phyloP scores from a whole-genome alignment of 164 flowering plant genomes.

The Stephania japonica region DNA sequence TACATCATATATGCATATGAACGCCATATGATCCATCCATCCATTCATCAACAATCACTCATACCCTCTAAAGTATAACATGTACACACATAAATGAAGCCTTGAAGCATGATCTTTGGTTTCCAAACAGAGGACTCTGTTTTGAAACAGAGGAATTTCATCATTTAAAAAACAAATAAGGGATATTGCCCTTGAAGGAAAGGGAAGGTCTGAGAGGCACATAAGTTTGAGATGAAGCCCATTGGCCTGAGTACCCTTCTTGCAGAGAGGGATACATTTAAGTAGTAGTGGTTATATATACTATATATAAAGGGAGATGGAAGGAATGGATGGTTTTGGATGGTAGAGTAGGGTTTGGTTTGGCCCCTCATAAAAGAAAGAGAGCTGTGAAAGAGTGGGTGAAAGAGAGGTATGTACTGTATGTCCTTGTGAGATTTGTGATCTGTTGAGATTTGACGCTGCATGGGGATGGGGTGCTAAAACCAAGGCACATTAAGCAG shows the following conservation, averaged over 20 bases:
- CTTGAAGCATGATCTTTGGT: slow-evolving; percentile 1
- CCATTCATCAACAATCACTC: background rate
- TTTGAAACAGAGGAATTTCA: background rate
- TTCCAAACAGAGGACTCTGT: slow-evolving; percentile 5
- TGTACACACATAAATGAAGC: background rate
- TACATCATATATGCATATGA: background rate
- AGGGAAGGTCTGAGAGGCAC: background rate
- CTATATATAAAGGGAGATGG: background rate
- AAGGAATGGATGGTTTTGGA: background rate
- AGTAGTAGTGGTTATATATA: background rate
- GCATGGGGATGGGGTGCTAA: background rate
- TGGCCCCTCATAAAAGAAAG: background rate
- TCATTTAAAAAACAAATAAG: background rate
- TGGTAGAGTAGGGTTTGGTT: background rate
- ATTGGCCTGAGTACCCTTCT: background rate
- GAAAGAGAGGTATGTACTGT: background rate
- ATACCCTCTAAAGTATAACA: slow-evolving; percentile 3
- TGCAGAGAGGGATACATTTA: background rate
- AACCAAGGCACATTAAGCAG: background rate
- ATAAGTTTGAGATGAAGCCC: background rate
- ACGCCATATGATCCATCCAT: background rate
- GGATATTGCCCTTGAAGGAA: background rate
- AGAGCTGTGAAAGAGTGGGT: no score
- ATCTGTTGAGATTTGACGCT: background rate
- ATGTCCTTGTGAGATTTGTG: background rate